Base-by-base conservation (phyloP, 2,329 filamentous ascomycete species). In the Cadophora sp. region DNA sequence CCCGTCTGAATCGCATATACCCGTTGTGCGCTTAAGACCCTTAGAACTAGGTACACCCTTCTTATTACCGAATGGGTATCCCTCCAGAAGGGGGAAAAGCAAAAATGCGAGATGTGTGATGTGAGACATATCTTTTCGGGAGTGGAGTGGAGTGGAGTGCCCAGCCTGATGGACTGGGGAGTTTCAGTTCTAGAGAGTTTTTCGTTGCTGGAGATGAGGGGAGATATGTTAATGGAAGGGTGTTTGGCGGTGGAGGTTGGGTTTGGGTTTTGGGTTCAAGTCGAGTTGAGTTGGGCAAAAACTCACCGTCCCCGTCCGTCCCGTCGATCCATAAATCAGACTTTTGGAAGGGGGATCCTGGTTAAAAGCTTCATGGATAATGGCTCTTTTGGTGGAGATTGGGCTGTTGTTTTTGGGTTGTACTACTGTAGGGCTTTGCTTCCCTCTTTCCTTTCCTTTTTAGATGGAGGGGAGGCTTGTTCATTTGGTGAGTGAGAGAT, bases 1-100 rank as follows among this genome's bases (percentile, higher is more conserved):
- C 16, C 36, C 55, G 20, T 58, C 36, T 24, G 55, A 58, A 58
- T 58, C 20, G 55, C 55, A 58, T 58, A 43, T 58, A 24, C 33
- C 36, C 41, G 20, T 20, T 39, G 43, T 14, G 7, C 16, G n/a
- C 30, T 22, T 39, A 22, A 33, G 13, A 58, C 13, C 51, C 51
- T 27, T 16, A 39, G 20, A 41, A 14, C 36, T 39, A 11, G 55
- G 55, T 24, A 43, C 14, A 58, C 55, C 36, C 55, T 18, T 27
- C 33, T 43, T 24, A 11, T n/a, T 18, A 20, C 20, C 55, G 11
- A 43, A 58, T 33, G 9, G 11, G 11, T 8, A 24, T 41, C n/a
- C 33, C 20, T 9, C 20, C 20, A 24, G 7, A 36, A 36, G 14
- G 14, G 20, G 5, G 22, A 43, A 24, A 24, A 27, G 22, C 39